Conservation (phyloP, 768 basidiomycete species). For the Pleurotus djamor region DNA sequence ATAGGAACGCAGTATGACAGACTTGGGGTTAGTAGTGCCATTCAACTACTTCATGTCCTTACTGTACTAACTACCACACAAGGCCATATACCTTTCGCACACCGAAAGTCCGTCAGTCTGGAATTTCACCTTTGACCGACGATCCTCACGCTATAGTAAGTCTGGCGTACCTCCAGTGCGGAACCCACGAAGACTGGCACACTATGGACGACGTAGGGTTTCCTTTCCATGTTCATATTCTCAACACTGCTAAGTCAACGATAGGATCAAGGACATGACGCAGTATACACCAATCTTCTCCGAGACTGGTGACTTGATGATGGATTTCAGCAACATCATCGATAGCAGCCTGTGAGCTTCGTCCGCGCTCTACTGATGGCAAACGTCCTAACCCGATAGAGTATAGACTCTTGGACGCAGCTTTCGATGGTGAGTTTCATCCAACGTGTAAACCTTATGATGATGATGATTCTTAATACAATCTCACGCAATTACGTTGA, state of each 20-base stretch:
- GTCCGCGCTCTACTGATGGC: not conserved
- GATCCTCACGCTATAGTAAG: conserved; percentile 21
- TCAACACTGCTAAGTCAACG: not conserved
- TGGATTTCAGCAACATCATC: conserved; percentile 60
- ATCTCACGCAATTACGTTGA: conserved; percentile 59
- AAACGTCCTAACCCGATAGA: not conserved
- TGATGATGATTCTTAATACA: conserved; percentile 46
- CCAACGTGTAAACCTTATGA: not conserved
- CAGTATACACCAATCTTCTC: conserved; percentile 57
- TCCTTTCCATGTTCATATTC: conserved; percentile 12
- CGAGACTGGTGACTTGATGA: conserved; percentile 49
- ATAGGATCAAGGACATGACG: conserved; percentile 57
- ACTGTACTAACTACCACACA: conserved; percentile 11
- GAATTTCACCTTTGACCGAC: too few relatives aligned
- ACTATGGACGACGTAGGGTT: conserved; percentile 52
- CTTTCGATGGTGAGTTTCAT: conserved; percentile 19
- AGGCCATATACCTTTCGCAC: conserved; percentile 51
- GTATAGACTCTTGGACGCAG: conserved; percentile 22
- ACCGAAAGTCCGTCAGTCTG: conserved; percentile 40
- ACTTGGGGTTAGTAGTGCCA: conserved; percentile 33
- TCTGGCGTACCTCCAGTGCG: conserved; percentile 67
- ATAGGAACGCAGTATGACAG: conserved; percentile 61
- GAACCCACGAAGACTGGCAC: conserved; percentile 60
- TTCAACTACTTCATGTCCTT: not conserved
- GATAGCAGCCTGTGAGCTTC: conserved; percentile 34